phyloP scores from a whole-genome alignment of 331 rosid genomes.

The Dryas integrifolia region DNA sequence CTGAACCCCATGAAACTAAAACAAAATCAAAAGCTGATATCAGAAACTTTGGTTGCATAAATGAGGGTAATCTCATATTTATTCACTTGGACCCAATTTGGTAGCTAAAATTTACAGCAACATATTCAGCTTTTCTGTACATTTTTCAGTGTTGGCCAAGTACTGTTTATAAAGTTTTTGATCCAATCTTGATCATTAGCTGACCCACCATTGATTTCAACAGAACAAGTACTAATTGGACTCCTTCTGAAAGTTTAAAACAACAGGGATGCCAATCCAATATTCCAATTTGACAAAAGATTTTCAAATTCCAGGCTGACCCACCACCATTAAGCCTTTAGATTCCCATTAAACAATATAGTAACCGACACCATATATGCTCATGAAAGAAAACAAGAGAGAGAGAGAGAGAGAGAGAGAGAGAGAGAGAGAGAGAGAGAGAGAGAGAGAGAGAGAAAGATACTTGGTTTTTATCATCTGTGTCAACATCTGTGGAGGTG shows the following conservation, averaged over 20 bases:
- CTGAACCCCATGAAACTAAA: conserved; percentile 52
- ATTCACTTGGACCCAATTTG: background rate
- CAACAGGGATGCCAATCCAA: background rate
- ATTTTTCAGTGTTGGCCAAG: too few relatives aligned
- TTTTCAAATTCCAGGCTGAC: conserved; percentile 10
- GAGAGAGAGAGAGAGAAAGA: background rate
- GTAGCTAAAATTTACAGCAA: background rate
- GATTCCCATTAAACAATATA: conserved; percentile 3
- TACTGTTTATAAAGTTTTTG: too few relatives aligned
- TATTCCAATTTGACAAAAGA: background rate
- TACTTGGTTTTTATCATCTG: conserved; percentile 64
- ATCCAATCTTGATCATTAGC: background rate
- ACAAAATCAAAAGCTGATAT: conserved; percentile 19
- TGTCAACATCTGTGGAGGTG: conserved; percentile 75
- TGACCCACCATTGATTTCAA: conserved; percentile 1
- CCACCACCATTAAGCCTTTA: background rate
- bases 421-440: conserved; percentile 9
- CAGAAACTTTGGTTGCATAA: conserved; percentile 5
- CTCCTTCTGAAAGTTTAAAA: background rate
- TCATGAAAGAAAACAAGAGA: conserved; percentile 5
- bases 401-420: background rate
- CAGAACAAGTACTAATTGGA: background rate
- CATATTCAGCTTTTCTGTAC: background rate
- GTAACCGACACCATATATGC: conserved; percentile 1
- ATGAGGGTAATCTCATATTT: background rate